Evolutionary conservation across 306 rosid species (phyloP).

Genomic region (Sphenostylis stenocarpa): DNA sequence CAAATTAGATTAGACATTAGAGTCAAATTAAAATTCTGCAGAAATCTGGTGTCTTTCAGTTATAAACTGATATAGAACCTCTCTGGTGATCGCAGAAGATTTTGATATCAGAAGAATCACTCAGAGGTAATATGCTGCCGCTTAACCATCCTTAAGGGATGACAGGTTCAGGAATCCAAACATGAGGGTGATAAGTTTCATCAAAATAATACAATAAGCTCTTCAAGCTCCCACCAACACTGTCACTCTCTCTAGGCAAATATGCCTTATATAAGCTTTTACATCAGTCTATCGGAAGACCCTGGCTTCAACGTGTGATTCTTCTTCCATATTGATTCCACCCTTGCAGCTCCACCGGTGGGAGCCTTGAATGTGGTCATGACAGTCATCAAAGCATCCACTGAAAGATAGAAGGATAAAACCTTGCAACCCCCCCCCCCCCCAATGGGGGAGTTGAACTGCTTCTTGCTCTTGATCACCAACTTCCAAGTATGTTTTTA

Average conservation of each 20-base stretch:
- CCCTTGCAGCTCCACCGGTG: slow-evolving; percentile 93
- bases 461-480: slow-evolving; percentile 31
- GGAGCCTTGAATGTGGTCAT: slow-evolving; percentile 57
- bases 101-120: slow-evolving; percentile 79
- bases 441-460: slow-evolving; percentile 26
- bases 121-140: neutral
- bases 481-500: slow-evolving; percentile 11
- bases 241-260: slow-evolving; percentile 53
- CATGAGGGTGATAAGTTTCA: slow-evolving; percentile 76
- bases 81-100: slow-evolving; percentile 82
- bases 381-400: slow-evolving; percentile 44
- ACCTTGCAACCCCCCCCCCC: slow-evolving; percentile 3
- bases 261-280: slow-evolving; percentile 79
- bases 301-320: slow-evolving; percentile 77
- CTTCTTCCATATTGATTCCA: slow-evolving; percentile 75
- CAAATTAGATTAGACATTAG: neutral
- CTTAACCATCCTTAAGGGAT: too few species aligned
- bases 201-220: slow-evolving; percentile 69
- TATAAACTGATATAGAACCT: slow-evolving; percentile 71
- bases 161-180: slow-evolving; percentile 20
- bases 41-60: slow-evolving; percentile 68
- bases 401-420: neutral
- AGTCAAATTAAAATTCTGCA: slow-evolving; percentile 53
- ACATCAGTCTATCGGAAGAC: slow-evolving; percentile 65
- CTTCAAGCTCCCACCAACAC: slow-evolving; percentile 50